Evolutionary conservation across 805 yeast species (phyloP).

Genomic region (Yamadazyma philogaea): DNA sequence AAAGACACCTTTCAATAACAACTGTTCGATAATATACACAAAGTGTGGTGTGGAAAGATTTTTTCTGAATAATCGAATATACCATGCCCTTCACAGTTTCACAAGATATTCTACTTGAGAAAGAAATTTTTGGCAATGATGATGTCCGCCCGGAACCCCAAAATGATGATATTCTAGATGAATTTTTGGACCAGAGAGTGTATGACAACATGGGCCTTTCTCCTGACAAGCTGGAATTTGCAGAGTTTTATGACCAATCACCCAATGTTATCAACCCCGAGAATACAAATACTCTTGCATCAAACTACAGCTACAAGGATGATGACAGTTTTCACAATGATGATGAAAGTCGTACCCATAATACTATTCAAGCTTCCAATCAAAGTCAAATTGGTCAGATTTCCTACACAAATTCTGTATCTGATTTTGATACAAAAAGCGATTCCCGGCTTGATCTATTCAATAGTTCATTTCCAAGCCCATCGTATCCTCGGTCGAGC

Average conservation of each 20-base stretch:
- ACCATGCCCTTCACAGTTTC: conserved; percentile 5
- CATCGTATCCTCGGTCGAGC: background rate
- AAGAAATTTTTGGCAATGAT: background rate
- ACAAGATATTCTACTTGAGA: conserved; percentile 5
- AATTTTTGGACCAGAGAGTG: conserved; percentile 52
- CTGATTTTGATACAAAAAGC: background rate
- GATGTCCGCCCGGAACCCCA: background rate
- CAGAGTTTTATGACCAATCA: conserved; percentile 6
- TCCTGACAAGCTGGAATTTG: conserved; percentile 16
- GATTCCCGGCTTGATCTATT: background rate
- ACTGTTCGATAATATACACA: background rate
- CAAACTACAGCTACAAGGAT: conserved; percentile 6
- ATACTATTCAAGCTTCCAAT: background rate
- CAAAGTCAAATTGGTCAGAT: background rate
- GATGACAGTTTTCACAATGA: conserved; percentile 3
- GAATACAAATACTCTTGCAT: background rate
- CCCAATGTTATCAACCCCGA: background rate
- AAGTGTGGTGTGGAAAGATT: background rate
- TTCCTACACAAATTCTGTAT: background rate
- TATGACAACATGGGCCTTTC: conserved; percentile 29
- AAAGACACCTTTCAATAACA: background rate
- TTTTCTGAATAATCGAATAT: background rate
- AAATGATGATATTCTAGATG: conserved; percentile 53
- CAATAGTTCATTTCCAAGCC: background rate
- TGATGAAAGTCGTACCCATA: background rate